A percentile compares a stretch with the other conserved stretches of the same genome.
These are phyloP conservation scores for Vanderwaltozyma polyspora DNA, from an alignment of 805 yeast species.

Conservation along the genomic window DNA sequence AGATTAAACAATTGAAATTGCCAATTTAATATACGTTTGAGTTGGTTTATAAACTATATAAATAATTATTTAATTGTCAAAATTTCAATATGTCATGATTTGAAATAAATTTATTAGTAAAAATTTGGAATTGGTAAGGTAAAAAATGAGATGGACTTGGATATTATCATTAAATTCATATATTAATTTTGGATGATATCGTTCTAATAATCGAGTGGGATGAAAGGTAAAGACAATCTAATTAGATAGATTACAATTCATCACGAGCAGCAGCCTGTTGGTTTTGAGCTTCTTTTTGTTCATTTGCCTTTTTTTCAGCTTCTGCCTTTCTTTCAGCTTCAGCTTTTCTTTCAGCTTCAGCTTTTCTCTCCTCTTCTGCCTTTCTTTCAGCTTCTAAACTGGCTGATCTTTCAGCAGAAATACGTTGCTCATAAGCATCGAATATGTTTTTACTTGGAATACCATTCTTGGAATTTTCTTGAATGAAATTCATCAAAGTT, in stretches of 20 bases:
- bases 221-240: no score
- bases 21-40: no score
- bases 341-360: conserved; percentile 7
- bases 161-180: no score
- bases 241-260: conserved; percentile 27
- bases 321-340: conserved; percentile 1
- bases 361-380: conserved; percentile 10
- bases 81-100: no score
- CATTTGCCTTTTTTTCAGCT: conserved; percentile 4
- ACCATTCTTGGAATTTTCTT: conserved; percentile 50
- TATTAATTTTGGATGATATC: no score
- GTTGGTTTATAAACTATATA: no score
- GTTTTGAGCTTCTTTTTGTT: conserved; percentile 3
- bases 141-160: no score
- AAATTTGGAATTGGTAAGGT: no score
- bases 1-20: no score
- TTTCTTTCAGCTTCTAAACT: background rate
- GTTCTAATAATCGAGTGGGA: no score
- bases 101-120: no score
- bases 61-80: no score
- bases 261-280: conserved; percentile 18
- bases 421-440: conserved; percentile 13
- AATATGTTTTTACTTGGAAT: conserved; percentile 42
- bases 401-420: conserved; percentile 3
- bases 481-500: conserved; percentile 57